phyloP scores from a whole-genome alignment of 108 stramenopile genomes.

The Cyclotella cryptica region DNA sequence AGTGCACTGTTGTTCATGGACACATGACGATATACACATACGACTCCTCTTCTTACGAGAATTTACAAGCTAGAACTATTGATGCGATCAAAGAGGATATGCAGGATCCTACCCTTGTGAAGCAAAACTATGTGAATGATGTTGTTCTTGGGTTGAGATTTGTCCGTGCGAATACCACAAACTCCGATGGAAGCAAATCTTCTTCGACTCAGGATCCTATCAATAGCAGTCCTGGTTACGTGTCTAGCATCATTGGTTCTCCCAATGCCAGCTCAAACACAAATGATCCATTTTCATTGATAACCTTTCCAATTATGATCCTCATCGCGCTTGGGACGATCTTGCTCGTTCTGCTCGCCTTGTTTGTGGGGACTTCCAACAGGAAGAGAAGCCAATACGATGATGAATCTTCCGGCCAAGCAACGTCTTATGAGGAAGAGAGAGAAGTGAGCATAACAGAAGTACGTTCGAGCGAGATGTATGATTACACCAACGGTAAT shows the following conservation, averaged over 20 bases:
- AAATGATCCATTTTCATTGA: background rate
- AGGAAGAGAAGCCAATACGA: background rate
- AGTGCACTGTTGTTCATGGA: slow-evolving; percentile 30
- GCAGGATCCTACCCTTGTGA: background rate
- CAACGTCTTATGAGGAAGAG: no score
- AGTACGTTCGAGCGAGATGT: background rate
- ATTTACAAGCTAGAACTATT: slow-evolving; percentile 19
- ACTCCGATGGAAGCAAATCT: background rate
- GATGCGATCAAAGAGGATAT: slow-evolving; percentile 19
- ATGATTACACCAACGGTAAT: background rate
- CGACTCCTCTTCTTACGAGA: slow-evolving; percentile 15
- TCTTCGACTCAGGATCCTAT: background rate
- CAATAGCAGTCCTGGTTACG: slow-evolving; percentile 7
- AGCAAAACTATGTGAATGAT: slow-evolving; percentile 11
- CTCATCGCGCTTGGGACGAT: slow-evolving; percentile 4
- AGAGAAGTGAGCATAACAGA: background rate
- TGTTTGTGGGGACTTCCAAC: slow-evolving; percentile 17
- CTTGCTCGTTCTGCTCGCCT: slow-evolving; percentile 8
- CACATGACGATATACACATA: slow-evolving; percentile 22
- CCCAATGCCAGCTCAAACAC: background rate
- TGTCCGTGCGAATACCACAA: background rate
- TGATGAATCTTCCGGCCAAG: background rate
- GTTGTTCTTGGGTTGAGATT: slow-evolving; percentile 18
- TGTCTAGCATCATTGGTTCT: slow-evolving; percentile 16
- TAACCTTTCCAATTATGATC: slow-evolving; percentile 17